phyloP scores from a whole-genome alignment of 2,329 filamentous ascomycete species.

The Colletotrichum kahawae region DNA sequence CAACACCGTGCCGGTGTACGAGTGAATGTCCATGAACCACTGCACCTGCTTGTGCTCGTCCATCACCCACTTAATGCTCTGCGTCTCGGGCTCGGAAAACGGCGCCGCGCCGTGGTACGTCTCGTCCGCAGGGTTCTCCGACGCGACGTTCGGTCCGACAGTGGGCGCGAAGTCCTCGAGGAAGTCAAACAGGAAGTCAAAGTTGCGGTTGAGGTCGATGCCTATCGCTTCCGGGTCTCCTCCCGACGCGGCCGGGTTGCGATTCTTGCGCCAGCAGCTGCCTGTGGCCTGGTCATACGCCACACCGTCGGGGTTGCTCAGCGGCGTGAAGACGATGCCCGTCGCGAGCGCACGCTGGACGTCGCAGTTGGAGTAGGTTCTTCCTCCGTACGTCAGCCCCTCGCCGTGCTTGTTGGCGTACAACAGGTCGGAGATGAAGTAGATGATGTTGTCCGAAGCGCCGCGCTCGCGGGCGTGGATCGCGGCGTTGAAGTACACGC shows the following conservation, averaged over 20 bases:
- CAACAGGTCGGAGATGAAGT: constrained; percentile 63
- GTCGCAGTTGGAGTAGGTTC: constrained; percentile 55
- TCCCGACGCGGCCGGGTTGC: constrained; percentile 45
- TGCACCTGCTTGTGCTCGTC: constrained; percentile 53
- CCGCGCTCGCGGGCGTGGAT: constrained; percentile 66
- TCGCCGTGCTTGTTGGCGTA: constrained; percentile 53
- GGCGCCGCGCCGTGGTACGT: constrained; percentile 56
- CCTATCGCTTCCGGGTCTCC: constrained; percentile 40
- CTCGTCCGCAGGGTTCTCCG: constrained; percentile 47
- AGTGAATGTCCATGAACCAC: constrained; percentile 66
- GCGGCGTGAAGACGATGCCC: constrained; percentile 57
- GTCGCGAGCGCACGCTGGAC: constrained; percentile 55
- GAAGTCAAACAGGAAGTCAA: constrained; percentile 63
- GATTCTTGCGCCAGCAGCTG: constrained; percentile 62
- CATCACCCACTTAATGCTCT: constrained; percentile 58
- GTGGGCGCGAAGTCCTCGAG: constrained; percentile 43
- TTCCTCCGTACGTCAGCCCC: constrained; percentile 57
- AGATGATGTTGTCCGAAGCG: constrained; percentile 59
- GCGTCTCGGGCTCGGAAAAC: constrained; percentile 61
- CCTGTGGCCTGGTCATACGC: constrained; percentile 57
- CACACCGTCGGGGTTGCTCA: constrained; percentile 59
- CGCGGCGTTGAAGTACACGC: constrained; percentile 57
- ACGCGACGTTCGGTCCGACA: constrained; percentile 45
- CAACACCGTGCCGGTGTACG: constrained; percentile 48
- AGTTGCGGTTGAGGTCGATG: constrained; percentile 62